A percentile compares a stretch with the other conserved stretches of the same genome.
Conservation (phyloP, 768 basidiomycete species). For the Russula compacta region DNA sequence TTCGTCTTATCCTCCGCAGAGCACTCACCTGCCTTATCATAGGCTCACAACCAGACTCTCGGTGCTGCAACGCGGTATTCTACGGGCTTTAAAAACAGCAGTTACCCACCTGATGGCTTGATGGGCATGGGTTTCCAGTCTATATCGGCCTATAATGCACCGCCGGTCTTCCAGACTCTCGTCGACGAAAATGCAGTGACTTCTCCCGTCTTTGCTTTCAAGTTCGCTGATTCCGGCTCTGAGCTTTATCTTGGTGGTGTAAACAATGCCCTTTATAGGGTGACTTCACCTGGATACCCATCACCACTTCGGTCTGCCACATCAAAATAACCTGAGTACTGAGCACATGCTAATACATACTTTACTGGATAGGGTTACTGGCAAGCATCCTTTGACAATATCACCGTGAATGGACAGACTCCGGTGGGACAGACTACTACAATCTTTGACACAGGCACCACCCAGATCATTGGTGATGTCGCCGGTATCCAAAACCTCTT, state of each 20-base stretch:
- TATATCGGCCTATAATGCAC: slow-evolving; percentile 21
- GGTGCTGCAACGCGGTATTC: slow-evolving; percentile 37
- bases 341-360: not conserved
- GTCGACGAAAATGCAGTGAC: slow-evolving; percentile 29
- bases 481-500: slow-evolving; percentile 8
- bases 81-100: slow-evolving; percentile 21
- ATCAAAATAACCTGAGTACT: not conserved
- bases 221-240: slow-evolving; percentile 34
- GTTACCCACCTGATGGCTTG: slow-evolving; percentile 33
- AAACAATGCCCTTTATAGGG: slow-evolving; percentile 10
- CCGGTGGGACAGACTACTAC: not conserved
- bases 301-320: not conserved
- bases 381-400: slow-evolving; percentile 13
- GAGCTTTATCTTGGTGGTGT: slow-evolving; percentile 26
- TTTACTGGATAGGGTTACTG: slow-evolving; percentile 13
- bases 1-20: no score
- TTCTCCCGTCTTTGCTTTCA: slow-evolving; percentile 39
- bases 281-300: slow-evolving; percentile 6
- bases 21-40: not conserved
- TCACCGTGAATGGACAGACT: slow-evolving; percentile 3
- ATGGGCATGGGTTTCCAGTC: slow-evolving; percentile 32
- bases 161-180: slow-evolving; percentile 33
- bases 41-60: slow-evolving; percentile 34
- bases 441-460: slow-evolving; percentile 23
- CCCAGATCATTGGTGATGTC: slow-evolving; percentile 13